phyloP scores from a whole-genome alignment of 345 rosid genomes.

The Populus euphratica region DNA sequence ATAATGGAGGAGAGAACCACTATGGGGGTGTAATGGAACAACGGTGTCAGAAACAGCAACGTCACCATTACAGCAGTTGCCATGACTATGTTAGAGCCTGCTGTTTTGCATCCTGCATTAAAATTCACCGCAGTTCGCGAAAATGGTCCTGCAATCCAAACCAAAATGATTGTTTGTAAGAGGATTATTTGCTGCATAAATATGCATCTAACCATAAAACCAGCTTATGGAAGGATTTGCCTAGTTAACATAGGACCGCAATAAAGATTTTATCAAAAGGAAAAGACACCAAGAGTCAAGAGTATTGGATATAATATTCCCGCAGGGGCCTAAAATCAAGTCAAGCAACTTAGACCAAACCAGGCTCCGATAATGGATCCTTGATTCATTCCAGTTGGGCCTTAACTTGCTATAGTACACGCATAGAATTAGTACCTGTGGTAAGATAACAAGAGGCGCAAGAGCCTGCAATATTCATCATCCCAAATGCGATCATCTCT shows the following conservation, averaged over 20 bases:
- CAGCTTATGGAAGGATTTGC: neutral
- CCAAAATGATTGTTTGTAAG: neutral
- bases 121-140: conserved; percentile 38
- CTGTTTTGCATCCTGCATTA: conserved; percentile 35
- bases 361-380: neutral
- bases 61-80: conserved; percentile 26
- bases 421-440: conserved; percentile 19
- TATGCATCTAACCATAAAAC: too few relatives aligned
- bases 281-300: too few relatives aligned
- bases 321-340: neutral
- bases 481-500: conserved; percentile 47
- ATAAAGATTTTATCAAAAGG: too few relatives aligned
- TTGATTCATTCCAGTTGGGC: neutral
- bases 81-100: conserved; percentile 37
- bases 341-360: neutral
- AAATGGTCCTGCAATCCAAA: conserved; percentile 24
- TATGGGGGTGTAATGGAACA: conserved; percentile 28
- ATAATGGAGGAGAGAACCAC: conserved; percentile 35
- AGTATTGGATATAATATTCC: neutral
- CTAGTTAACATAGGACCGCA: neutral
- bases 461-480: conserved; percentile 45
- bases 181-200: neutral
- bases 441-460: conserved; percentile 42
- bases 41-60: conserved; percentile 21
- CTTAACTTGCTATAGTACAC: neutral